Conservation (phyloP, 768 basidiomycete species). For the Calvatia gigantea region DNA sequence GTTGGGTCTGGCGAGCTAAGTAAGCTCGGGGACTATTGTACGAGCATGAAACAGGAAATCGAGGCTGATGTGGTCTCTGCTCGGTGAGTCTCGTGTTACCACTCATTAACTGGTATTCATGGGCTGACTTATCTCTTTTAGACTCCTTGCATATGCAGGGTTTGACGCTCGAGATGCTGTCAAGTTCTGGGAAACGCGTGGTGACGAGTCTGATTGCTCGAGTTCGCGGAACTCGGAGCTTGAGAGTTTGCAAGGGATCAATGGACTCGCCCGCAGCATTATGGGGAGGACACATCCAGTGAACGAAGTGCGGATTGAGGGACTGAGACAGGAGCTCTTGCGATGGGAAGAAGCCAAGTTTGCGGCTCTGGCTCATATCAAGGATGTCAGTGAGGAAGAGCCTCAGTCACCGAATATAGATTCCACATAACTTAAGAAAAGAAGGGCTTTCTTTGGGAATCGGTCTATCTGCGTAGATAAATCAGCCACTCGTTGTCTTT, state of each 20-base stretch:
- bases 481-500: too few relatives aligned
- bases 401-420: not conserved
- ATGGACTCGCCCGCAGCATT: conserved; percentile 25
- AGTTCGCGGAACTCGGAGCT: conserved; percentile 14
- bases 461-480: too few relatives aligned
- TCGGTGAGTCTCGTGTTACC: conserved; percentile 45
- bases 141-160: conserved; percentile 89
- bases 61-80: conserved; percentile 92
- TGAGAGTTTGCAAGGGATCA: conserved; percentile 18
- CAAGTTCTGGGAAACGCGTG: conserved; percentile 74
- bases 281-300: conserved; percentile 67
- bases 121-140: conserved; percentile 24
- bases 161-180: conserved; percentile 85
- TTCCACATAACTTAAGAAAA: not conserved
- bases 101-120: not conserved
- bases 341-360: conserved; percentile 63
- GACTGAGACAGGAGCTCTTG: conserved; percentile 61
- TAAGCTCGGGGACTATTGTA: conserved; percentile 72
- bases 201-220: conserved; percentile 43
- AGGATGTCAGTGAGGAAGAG: not conserved
- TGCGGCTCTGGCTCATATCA: conserved; percentile 22
- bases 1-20: conserved; percentile 73
- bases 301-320: conserved; percentile 56
- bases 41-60: conserved; percentile 78
- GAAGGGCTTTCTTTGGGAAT: not conserved